Base-by-base conservation (phyloP, 768 basidiomycete species). In the Tricholoma hemisulphureum region DNA sequence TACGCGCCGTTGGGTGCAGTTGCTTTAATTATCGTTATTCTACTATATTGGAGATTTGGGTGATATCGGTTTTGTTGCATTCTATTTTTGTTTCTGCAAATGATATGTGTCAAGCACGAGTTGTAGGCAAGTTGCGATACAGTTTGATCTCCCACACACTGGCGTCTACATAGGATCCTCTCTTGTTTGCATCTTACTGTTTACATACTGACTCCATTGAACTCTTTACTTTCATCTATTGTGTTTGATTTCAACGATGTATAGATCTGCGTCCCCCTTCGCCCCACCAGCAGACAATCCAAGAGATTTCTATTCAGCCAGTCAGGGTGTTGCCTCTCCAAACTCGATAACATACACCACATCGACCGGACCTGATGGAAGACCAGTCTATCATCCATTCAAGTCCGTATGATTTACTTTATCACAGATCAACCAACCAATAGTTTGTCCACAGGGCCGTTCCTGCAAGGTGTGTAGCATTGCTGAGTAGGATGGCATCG, bases 1-100 rank as follows among this genome's bases (percentile, higher is more conserved):
- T 99, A 95, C 74, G 97, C 95, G 35, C 97, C 97, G 2, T 73
- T 98, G 55, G 95, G 83, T 46, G 94, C 89, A 18, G 82, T 95
- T 43, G 83, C 78, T 18, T 76, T 98, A 61, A 80, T 99, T 63
- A 66, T 97, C 53, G 76, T 98, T 61, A 79, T 93, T 61, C 67
- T 93, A 51, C 65, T 92, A 37, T 90, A 84, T 75, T 93, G 91
- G 90, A 84, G 86, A 69, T 91, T 92, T 67, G 74, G 77, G 58
- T 80, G 70, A 73, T 65, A 58, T 39, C 43, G 72, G 75, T 59
- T 55, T 26, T 37, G 34, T 39, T 64, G 39, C 41, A 29, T 57
- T 46, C 52, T 35, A 49, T 56, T 51, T 37, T 61, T 51, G 37
- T 45, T 55, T 60, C 46, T 31, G 21, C 51, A 23, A n/a, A 34